Base-by-base conservation (phyloP, 169 alveolate genomes). In the Plasmodium yoelii region DNA sequence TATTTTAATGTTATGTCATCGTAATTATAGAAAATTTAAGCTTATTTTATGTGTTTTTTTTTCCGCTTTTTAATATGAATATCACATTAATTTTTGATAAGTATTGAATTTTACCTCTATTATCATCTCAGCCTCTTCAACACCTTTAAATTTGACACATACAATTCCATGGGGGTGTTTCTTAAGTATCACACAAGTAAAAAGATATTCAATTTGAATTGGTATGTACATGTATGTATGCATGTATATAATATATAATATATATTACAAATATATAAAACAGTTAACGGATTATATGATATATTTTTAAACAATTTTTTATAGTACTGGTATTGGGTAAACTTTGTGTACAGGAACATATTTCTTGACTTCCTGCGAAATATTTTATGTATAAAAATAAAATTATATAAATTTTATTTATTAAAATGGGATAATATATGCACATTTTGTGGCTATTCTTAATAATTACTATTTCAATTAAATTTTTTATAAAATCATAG, bases 101-200 rank as follows among this genome's bases (percentile, higher is more conserved):
- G 34, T 28, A 53, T 18, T 34, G 12, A 7, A 13, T 18, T 86
- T 12, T 51, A 90, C 95, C 88, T 91, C 77, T 47, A 92, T 90
- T 7, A 88, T 73, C 42, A 84, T 67, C 55, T 95, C 97, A 10
- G 97, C 97, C 28, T 95, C 97, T 22, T 91, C 95, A n/a, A 94
- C 82, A 55, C 72, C 93, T 87, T 95, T 95, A 60, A 95, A 77
- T 88, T 95, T 95, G 74, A 95, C 92, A 88, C 97, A 94, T 13
- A 95, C 97, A 12, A 95, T 82, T 72, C 97, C 97, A 69, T 95
- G 95, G 6, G 97, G 97, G 59, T 95, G 97, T 51, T 97, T 84
- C 92, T 95, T 51, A 47, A 94, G 92, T 46, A 87, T 88, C 18
- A 87, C 72, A 26, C 18, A 26, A 8, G 4, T 88, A 18, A 88